These are phyloP conservation scores for Saturnispora zaruensis DNA, from an alignment of 805 yeast species.

Conservation along the genomic window DNA sequence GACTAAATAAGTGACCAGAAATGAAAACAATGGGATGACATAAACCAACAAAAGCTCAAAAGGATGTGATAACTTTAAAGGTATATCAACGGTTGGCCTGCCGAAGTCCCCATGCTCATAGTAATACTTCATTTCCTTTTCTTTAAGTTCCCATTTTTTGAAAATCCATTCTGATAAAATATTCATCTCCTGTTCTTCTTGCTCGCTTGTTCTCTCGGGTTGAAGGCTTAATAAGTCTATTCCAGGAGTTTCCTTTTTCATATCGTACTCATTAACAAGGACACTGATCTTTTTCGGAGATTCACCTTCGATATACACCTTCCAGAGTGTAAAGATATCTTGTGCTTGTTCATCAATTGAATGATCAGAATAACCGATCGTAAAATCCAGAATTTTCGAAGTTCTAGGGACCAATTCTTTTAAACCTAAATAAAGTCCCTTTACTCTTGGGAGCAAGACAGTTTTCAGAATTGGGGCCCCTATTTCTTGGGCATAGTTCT, in stretches of 20 bases:
- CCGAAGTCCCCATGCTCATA: slow-evolving; percentile 47
- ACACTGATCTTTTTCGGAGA: slow-evolving; percentile 64
- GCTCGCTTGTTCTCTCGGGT: slow-evolving; percentile 31
- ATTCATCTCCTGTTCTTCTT: slow-evolving; percentile 31
- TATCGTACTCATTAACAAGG: slow-evolving; percentile 48
- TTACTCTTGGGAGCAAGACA: slow-evolving; percentile 70
- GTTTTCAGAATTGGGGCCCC: slow-evolving; percentile 37
- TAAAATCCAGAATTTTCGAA: slow-evolving; percentile 65
- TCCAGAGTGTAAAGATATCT: slow-evolving; percentile 55
- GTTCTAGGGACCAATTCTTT: slow-evolving; percentile 45
- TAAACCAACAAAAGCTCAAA: slow-evolving; percentile 18
- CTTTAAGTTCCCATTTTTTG: slow-evolving; percentile 71
- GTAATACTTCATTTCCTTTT: slow-evolving; percentile 54
- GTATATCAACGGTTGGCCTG: slow-evolving; percentile 16
- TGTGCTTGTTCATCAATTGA: slow-evolving; percentile 62
- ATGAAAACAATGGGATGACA: slow-evolving; percentile 18
- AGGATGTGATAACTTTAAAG: slow-evolving; percentile 16
- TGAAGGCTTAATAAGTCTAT: slow-evolving; percentile 35
- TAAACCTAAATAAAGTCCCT: slow-evolving; percentile 68
- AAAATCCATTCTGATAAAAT: slow-evolving; percentile 70
- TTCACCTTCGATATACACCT: slow-evolving; percentile 57
- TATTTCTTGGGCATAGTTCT: slow-evolving; percentile 44
- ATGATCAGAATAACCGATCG: slow-evolving; percentile 76
- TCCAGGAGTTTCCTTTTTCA: slow-evolving; percentile 29
- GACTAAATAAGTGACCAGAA: slow-evolving; percentile 5